phyloP scores from a whole-genome alignment of 495 filamentous ascomycete genomes.

The Penicillium fimorum region DNA sequence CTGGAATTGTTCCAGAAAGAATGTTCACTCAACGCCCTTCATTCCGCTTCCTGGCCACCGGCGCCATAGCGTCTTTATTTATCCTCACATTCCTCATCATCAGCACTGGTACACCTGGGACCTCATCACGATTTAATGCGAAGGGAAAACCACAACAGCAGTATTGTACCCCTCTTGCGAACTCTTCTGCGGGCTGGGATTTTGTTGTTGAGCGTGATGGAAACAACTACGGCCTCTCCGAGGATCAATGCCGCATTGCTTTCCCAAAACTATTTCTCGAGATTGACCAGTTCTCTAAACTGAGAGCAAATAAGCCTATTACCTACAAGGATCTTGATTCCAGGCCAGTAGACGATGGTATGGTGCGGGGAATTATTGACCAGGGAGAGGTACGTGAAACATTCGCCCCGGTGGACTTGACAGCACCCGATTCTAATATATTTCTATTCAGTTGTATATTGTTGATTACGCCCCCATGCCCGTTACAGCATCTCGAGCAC shows the following conservation, averaged over 20 bases:
- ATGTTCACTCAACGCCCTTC: conserved; percentile 30
- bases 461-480: conserved; percentile 36
- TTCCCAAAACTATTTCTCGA: conserved; percentile 49
- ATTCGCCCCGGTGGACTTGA: not conserved
- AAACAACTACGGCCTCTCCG: conserved; percentile 40
- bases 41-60: conserved; percentile 36
- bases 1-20: conserved; percentile 8
- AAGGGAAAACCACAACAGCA: conserved; percentile 17
- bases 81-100: conserved; percentile 35
- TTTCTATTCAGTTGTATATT: conserved; percentile 37
- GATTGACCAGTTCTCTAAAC: conserved; percentile 36
- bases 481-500: conserved; percentile 36
- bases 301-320: conserved; percentile 22
- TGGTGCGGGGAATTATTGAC: conserved; percentile 42
- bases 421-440: not conserved
- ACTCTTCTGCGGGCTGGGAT: conserved; percentile 28
- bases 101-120: conserved; percentile 13
- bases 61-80: conserved; percentile 30
- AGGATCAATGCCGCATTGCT: conserved; percentile 40
- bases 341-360: conserved; percentile 31
- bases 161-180: conserved; percentile 4
- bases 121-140: conserved; percentile 23
- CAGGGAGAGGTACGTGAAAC: conserved; percentile 38
- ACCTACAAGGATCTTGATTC: conserved; percentile 36
- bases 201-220: conserved; percentile 36